Percentiles rank a stretch among this genome's conserved stretches.
These are phyloP conservation scores for Barnettozyma sp. DNA, from an alignment of 805 yeast species.

Conservation along the genomic window DNA sequence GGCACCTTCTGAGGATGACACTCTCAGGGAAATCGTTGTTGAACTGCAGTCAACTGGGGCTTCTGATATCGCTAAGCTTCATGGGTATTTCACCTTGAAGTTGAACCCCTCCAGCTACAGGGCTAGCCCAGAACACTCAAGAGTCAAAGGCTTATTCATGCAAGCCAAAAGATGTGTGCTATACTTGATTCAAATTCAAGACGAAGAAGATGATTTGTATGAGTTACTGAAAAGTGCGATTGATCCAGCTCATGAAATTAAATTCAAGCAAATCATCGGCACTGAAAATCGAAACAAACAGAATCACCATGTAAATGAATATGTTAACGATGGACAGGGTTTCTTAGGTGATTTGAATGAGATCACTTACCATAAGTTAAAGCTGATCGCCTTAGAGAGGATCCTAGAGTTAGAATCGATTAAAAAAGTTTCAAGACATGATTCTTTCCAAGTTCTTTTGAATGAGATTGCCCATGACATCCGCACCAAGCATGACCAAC, in stretches of 20 bases:
- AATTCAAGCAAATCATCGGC: conserved; percentile 48
- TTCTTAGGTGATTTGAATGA: conserved; percentile 44
- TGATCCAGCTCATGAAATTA: conserved; percentile 58
- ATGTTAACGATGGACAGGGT: conserved; percentile 35
- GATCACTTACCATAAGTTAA: conserved; percentile 63
- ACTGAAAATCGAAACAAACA: conserved; percentile 35
- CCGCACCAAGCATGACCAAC: conserved; percentile 44
- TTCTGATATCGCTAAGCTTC: conserved; percentile 40
- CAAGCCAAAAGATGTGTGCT: conserved; percentile 80
- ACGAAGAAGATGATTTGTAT: conserved; percentile 53
- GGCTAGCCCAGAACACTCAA: conserved; percentile 44
- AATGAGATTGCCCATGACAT: conserved; percentile 84
- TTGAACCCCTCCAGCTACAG: conserved; percentile 50
- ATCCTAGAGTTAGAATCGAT: conserved; percentile 67
- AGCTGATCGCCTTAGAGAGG: conserved; percentile 65
- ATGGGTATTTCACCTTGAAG: conserved; percentile 48
- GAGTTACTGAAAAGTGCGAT: conserved; percentile 66
- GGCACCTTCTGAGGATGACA: conserved; percentile 48
- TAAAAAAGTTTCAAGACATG: conserved; percentile 56
- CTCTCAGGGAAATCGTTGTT: conserved; percentile 38
- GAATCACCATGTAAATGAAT: conserved; percentile 34
- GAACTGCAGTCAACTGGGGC: conserved; percentile 39
- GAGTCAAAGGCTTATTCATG: conserved; percentile 51
- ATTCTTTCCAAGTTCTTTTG: conserved; percentile 70
- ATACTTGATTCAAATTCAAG: conserved; percentile 79